These are phyloP conservation scores for Vigna hirtella DNA, from an alignment of 306 rosid genomes.

Conservation along the genomic window DNA sequence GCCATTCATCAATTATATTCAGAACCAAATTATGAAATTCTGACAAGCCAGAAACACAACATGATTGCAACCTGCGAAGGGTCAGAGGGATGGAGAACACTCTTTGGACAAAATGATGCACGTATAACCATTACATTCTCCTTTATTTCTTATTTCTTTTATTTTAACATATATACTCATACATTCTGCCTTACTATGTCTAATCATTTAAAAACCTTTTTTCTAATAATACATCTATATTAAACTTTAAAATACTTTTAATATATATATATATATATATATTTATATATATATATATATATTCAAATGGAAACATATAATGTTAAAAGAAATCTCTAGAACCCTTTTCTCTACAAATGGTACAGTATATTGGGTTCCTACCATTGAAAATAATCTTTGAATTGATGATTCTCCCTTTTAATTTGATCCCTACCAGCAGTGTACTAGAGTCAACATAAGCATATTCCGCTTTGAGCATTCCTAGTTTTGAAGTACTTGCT, in stretches of 20 bases:
- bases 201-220: neutral
- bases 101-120: conserved; percentile 37
- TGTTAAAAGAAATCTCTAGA: conserved; percentile 10
- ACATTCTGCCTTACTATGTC: neutral
- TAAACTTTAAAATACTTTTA: neutral
- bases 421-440: conserved; percentile 54
- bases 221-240: too few species aligned
- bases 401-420: conserved; percentile 48
- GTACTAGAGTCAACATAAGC: conserved; percentile 44
- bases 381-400: conserved; percentile 67
- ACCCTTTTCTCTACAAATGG: conserved; percentile 13
- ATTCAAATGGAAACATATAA: neutral
- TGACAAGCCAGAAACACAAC: conserved; percentile 42
- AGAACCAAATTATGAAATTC: conserved; percentile 46
- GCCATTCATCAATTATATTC: conserved; percentile 28
- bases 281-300: too few species aligned
- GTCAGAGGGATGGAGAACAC: conserved; percentile 30
- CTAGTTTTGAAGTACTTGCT: conserved; percentile 63
- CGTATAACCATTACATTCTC: neutral
- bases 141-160: neutral
- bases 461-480: conserved; percentile 17
- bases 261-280: too few species aligned
- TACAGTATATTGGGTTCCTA: conserved; percentile 44
- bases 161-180: neutral
- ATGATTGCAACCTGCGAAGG: conserved; percentile 43